phyloP scores from a whole-genome alignment of 1,139 yeast species.

The Debaryomyces fabryi region DNA sequence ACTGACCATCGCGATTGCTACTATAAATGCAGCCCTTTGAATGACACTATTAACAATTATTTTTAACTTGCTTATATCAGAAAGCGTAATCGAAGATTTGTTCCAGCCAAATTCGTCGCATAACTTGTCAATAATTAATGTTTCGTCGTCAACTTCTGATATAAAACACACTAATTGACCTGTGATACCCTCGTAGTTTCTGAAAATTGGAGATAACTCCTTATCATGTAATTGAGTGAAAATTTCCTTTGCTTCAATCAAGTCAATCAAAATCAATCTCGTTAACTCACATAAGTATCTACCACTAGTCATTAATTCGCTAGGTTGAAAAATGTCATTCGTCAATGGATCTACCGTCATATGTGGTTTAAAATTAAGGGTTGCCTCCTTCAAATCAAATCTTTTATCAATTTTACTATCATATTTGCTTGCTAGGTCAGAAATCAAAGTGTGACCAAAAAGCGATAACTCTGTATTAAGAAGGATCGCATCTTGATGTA shows the following conservation, averaged over 20 bases:
- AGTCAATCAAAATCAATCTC: conserved; percentile 42
- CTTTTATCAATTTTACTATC: conserved; percentile 41
- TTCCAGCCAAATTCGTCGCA: conserved; percentile 28
- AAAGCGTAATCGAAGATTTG: conserved; percentile 17
- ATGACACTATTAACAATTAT: conserved; percentile 33
- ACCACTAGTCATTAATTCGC: conserved; percentile 57
- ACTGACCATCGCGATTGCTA: conserved; percentile 39
- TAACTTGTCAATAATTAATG: conserved; percentile 24
- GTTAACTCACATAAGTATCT: conserved; percentile 58
- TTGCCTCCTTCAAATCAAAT: conserved; percentile 24
- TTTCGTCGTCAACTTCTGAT: conserved; percentile 31
- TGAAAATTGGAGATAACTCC: conserved; percentile 10
- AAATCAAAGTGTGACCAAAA: conserved; percentile 39
- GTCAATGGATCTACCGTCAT: conserved; percentile 34
- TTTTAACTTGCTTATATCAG: conserved; percentile 34
- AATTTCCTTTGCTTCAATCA: conserved; percentile 33
- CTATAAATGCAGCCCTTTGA: conserved; percentile 44
- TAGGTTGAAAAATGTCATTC: conserved; percentile 52
- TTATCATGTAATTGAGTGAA: conserved; percentile 23
- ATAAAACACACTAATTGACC: conserved; percentile 45
- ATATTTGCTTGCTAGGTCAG: conserved; percentile 36
- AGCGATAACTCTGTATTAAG: conserved; percentile 46
- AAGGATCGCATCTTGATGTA: conserved; percentile 27
- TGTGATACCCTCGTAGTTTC: conserved; percentile 39
- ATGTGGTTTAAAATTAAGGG: conserved; percentile 34